These are phyloP conservation scores for Pichia nakasei DNA, from an alignment of 805 yeast species.

Conservation along the genomic window DNA sequence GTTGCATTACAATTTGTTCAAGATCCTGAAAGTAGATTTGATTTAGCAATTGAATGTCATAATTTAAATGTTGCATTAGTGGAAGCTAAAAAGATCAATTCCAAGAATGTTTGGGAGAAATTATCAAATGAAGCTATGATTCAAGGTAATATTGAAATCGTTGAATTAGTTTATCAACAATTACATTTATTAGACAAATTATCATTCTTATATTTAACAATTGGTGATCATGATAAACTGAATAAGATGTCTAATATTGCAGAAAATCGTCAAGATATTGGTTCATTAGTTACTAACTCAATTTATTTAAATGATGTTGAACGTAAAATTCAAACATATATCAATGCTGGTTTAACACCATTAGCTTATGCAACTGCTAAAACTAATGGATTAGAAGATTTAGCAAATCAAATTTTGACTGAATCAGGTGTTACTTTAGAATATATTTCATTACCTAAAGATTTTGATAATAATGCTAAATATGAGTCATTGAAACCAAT, in stretches of 20 bases:
- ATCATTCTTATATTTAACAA: constrained; percentile 76
- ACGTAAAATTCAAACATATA: constrained; percentile 64
- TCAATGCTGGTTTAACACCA: constrained; percentile 73
- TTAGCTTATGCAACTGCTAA: constrained; percentile 91
- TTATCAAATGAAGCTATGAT: constrained; percentile 77
- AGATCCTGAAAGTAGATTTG: constrained; percentile 94
- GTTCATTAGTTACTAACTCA: constrained; percentile 76
- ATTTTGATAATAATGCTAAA: constrained; percentile 27
- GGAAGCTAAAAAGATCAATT: constrained; percentile 75
- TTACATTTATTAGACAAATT: constrained; percentile 80
- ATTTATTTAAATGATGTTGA: constrained; percentile 67
- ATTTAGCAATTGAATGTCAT: constrained; percentile 89
- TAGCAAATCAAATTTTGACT: constrained; percentile 63
- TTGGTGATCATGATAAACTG: constrained; percentile 73
- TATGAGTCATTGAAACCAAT: constrained; percentile 40
- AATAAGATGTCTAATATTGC: constrained; percentile 84
- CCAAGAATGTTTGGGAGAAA: constrained; percentile 64
- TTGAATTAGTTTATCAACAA: constrained; percentile 84
- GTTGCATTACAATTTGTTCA: constrained; percentile 94
- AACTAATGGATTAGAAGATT: constrained; percentile 67
- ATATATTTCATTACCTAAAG: constrained; percentile 40
- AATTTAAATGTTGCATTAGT: constrained; percentile 78
- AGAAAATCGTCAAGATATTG: constrained; percentile 72
- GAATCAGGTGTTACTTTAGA: constrained; percentile 57
- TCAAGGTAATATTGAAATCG: constrained; percentile 82